phyloP scores from a whole-genome alignment of 768 basidiomycete genomes.

The Mycena indigotica region DNA sequence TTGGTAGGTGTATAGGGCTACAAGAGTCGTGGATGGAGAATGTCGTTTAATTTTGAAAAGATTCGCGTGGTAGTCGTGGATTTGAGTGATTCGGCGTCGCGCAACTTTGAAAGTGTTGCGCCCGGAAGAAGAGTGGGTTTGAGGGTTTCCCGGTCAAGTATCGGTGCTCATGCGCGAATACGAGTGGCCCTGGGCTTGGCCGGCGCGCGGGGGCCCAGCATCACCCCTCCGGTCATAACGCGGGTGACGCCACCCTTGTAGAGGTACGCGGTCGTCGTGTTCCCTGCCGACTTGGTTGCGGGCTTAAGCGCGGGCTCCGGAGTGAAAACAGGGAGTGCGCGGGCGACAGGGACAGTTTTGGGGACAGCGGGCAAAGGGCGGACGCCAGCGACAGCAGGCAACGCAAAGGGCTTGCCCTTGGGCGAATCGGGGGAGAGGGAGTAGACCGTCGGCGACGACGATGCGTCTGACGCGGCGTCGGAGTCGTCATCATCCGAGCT shows the following conservation, averaged over 20 bases:
- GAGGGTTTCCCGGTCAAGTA: too few relatives aligned
- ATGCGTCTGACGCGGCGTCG: not conserved
- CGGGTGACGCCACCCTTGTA: slow-evolving; percentile 20
- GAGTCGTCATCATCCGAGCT: not conserved
- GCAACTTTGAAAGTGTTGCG: too few relatives aligned
- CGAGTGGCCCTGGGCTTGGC: not conserved
- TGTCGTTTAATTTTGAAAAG: too few relatives aligned
- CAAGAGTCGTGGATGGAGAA: too few relatives aligned
- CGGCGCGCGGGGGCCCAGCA: slow-evolving; percentile 21
- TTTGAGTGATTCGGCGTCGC: too few relatives aligned
- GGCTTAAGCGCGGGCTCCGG: not conserved
- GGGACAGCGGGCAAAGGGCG: not conserved
- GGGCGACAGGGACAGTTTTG: not conserved
- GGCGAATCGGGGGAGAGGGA: slow-evolving; percentile 3
- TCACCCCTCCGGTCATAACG: slow-evolving; percentile 26
- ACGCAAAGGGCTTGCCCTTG: not conserved
- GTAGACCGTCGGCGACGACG: not conserved
- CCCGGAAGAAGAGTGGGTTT: too few relatives aligned
- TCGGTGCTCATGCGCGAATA: too few relatives aligned
- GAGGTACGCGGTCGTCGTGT: slow-evolving; percentile 5
- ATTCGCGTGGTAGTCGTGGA: too few relatives aligned
- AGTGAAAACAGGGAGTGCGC: not conserved
- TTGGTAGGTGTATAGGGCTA: too few relatives aligned
- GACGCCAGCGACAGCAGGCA: not conserved
- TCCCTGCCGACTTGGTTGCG: not conserved